Evolutionary conservation across 1,284 basidiomycete genomes (phyloP).

Genomic region (Flammula alnicola): DNA sequence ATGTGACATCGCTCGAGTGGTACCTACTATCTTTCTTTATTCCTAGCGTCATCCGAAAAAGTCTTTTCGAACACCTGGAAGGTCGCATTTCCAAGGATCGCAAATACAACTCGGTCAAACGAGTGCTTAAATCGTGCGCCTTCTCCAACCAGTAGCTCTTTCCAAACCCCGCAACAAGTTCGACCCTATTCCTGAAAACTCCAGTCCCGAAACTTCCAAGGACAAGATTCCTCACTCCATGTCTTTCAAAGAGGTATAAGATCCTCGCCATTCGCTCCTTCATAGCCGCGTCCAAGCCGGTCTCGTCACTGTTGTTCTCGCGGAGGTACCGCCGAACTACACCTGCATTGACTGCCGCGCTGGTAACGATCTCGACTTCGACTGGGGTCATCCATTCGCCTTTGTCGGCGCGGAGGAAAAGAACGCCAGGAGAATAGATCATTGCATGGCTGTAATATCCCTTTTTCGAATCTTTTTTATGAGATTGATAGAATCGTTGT

Average conservation of each 20-base stretch:
- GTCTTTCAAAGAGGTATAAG: constrained; percentile 61
- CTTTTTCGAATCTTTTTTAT: constrained; percentile 50
- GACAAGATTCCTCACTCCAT: constrained; percentile 61
- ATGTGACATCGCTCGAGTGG: too few species aligned
- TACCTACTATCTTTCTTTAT: not conserved
- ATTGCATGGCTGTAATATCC: constrained; percentile 71
- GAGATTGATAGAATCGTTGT: constrained; percentile 56
- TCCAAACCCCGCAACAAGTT: constrained; percentile 63
- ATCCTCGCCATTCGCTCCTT: constrained; percentile 69
- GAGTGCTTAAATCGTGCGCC: constrained; percentile 54
- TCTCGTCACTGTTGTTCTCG: constrained; percentile 41
- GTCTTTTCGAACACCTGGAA: constrained; percentile 24
- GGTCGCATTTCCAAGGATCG: constrained; percentile 51
- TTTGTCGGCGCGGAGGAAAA: constrained; percentile 58
- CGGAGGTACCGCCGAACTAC: constrained; percentile 47
- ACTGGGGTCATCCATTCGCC: constrained; percentile 59
- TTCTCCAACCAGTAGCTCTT: constrained; percentile 51
- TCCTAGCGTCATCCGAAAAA: constrained; percentile 3
- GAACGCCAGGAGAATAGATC: constrained; percentile 63
- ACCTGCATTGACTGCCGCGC: constrained; percentile 71
- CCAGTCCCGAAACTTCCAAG: constrained; percentile 77
- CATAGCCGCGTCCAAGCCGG: constrained; percentile 59
- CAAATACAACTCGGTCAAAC: constrained; percentile 68
- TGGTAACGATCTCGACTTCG: constrained; percentile 64
- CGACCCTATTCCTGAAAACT: constrained; percentile 66